Conservation (phyloP, 2,329 filamentous ascomycete genomes). For the Botryotinia narcissicola region DNA sequence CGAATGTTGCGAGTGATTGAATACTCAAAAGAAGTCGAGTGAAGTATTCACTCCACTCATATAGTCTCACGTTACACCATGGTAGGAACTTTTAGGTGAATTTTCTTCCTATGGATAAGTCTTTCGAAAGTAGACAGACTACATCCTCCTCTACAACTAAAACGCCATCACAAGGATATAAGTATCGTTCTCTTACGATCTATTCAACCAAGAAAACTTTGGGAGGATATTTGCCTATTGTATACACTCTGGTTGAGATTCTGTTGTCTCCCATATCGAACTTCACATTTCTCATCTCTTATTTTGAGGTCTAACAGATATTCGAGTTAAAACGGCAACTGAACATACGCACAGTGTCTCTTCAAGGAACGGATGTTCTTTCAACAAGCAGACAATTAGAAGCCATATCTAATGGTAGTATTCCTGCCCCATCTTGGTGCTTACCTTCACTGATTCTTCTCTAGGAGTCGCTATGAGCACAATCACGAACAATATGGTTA, state of each 20-base stretch:
- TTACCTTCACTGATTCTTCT: background rate
- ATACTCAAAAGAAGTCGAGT: background rate
- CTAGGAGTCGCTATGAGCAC: background rate
- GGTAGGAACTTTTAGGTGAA: background rate
- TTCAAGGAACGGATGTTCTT: background rate
- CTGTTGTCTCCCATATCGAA: background rate
- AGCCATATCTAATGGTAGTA: background rate
- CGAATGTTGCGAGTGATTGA: background rate
- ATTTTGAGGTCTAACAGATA: background rate
- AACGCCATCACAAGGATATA: background rate
- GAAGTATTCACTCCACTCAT: background rate
- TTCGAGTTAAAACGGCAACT: background rate
- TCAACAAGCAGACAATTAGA: background rate
- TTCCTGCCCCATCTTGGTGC: background rate
- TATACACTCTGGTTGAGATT: background rate
- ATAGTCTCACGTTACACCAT: no score
- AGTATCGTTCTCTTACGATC: background rate
- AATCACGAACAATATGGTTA: rapidly evolving
- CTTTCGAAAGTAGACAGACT: background rate
- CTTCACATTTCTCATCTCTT: background rate
- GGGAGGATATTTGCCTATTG: background rate
- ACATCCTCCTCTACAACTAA: background rate
- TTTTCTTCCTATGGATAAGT: background rate
- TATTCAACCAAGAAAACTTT: background rate
- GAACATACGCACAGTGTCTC: background rate